Percentiles rank a stretch among this genome's conserved stretches.
These are phyloP conservation scores for Pseudonectria buxi DNA, from an alignment of 2,329 filamentous ascomycete genomes.

Conservation along the genomic window DNA sequence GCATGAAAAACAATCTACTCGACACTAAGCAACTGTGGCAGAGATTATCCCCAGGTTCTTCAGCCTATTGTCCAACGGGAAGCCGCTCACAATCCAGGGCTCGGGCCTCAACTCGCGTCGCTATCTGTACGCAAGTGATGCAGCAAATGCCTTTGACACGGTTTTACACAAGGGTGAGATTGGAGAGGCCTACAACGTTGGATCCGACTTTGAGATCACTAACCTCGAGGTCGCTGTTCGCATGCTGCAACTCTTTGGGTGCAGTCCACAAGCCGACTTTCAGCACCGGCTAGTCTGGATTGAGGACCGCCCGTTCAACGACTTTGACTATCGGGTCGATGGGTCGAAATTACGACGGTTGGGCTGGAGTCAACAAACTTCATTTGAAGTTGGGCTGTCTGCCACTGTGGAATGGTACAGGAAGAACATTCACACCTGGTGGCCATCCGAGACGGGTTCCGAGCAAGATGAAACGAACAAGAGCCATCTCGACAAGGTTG, in stretches of 20 bases:
- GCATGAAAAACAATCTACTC: background rate
- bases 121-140: constrained; percentile 74
- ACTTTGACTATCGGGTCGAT: constrained; percentile 66
- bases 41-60: constrained; percentile 82
- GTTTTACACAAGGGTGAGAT: constrained; percentile 71
- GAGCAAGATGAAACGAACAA: too few relatives aligned
- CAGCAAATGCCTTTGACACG: constrained; percentile 75
- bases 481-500: too few relatives aligned
- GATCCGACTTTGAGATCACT: constrained; percentile 69
- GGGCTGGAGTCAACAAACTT: constrained; percentile 63
- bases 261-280: constrained; percentile 44
- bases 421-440: constrained; percentile 60
- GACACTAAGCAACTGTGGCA: constrained; percentile 26
- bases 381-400: constrained; percentile 57
- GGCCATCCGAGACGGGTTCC: constrained; percentile 27
- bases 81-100: constrained; percentile 67
- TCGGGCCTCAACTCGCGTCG: constrained; percentile 67
- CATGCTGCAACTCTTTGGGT: constrained; percentile 57
- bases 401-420: constrained; percentile 66
- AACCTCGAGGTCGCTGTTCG: constrained; percentile 64
- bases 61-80: constrained; percentile 59
- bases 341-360: constrained; percentile 59
- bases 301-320: constrained; percentile 72
- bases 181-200: constrained; percentile 77
- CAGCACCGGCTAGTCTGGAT: constrained; percentile 66